A percentile compares a stretch with the other conserved stretches of the same genome.
phyloP scores from a whole-genome alignment of 495 filamentous ascomycete species.

The Xylaria palmicola region DNA sequence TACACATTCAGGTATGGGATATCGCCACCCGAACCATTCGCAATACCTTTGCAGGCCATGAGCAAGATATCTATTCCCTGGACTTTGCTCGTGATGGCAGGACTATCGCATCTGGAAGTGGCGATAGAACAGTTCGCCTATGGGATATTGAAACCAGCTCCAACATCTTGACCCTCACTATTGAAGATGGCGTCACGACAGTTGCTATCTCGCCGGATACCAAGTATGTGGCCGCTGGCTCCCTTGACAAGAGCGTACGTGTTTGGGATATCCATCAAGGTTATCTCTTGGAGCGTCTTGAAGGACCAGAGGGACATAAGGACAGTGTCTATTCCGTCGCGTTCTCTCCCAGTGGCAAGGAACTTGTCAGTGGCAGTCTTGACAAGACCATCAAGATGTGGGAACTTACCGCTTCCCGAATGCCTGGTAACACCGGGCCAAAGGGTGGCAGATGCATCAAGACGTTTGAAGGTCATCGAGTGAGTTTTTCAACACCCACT shows the following conservation, averaged over 20 bases:
- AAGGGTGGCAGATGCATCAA: slow-evolving; percentile 81
- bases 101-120: slow-evolving; percentile 85
- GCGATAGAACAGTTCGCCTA: slow-evolving; percentile 82
- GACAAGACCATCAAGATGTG: slow-evolving; percentile 97
- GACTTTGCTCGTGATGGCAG: slow-evolving; percentile 86
- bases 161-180: slow-evolving; percentile 72
- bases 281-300: slow-evolving; percentile 78
- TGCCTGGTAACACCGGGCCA: slow-evolving; percentile 57
- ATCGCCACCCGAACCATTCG: slow-evolving; percentile 72
- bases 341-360: slow-evolving; percentile 83
- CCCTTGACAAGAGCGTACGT: slow-evolving; percentile 84
- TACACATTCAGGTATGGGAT: slow-evolving; percentile 73
- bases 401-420: slow-evolving; percentile 74
- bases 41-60: slow-evolving; percentile 80
- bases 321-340: slow-evolving; percentile 92
- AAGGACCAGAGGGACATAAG: slow-evolving; percentile 83
- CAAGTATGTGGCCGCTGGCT: slow-evolving; percentile 82
- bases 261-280: slow-evolving; percentile 84
- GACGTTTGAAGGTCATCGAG: slow-evolving; percentile 89
- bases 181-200: slow-evolving; percentile 88
- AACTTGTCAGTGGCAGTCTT: slow-evolving; percentile 84
- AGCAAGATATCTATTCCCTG: slow-evolving; percentile 92
- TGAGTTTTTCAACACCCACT: slow-evolving; percentile 44
- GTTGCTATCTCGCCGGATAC: slow-evolving; percentile 90
- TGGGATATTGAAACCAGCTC: slow-evolving; percentile 81